A percentile compares a stretch with the other conserved stretches of the same genome.
These are phyloP conservation scores for Camelina laxa DNA, from an alignment of 345 rosid species.

Conservation along the genomic window DNA sequence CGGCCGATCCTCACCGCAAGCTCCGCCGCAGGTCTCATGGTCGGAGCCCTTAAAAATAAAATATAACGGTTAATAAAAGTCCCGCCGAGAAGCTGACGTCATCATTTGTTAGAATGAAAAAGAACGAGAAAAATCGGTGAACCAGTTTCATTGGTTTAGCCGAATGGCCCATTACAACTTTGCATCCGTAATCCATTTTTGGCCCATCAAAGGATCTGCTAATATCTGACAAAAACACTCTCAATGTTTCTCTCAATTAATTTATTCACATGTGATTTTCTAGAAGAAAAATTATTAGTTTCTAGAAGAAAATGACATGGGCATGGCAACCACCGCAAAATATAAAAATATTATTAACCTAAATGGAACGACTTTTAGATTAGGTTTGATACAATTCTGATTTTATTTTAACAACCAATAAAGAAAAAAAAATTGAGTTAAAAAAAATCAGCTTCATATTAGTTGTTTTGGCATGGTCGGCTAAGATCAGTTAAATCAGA, in stretches of 20 bases:
- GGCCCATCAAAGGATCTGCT: slow-evolving; percentile 28
- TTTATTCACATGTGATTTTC: not conserved
- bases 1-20: slow-evolving; percentile 68
- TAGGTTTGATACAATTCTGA: not conserved
- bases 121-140: not conserved
- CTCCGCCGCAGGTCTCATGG: slow-evolving; percentile 57
- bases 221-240: not conserved
- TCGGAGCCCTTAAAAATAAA: not conserved
- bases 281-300: not conserved
- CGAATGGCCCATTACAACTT: slow-evolving; percentile 15
- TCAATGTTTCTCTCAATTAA: not conserved
- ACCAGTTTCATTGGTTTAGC: slow-evolving; percentile 8
- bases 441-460: not conserved
- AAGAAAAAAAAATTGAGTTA: no score
- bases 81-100: slow-evolving; percentile 29
- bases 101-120: not conserved
- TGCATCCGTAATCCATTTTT: not conserved
- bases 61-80: not conserved
- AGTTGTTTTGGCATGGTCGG: not conserved
- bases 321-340: not conserved
- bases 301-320: not conserved
- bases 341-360: no score
- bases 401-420: not conserved
- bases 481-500: not conserved
- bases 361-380: not conserved